Conservation (phyloP, 2,329 filamentous ascomycete species). For the Pseudogymnoascus sp. region DNA sequence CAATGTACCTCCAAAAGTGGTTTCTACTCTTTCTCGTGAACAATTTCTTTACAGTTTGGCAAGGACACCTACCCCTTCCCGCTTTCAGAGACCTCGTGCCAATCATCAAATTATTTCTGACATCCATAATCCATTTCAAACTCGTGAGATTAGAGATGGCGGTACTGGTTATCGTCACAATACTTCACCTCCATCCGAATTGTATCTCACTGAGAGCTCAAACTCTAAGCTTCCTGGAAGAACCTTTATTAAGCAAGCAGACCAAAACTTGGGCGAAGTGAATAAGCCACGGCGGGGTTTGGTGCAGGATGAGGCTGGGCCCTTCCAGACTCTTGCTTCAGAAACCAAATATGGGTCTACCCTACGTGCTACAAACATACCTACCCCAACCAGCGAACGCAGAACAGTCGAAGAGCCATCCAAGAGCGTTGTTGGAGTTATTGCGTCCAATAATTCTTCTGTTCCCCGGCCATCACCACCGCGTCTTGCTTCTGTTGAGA, state of each 20-base stretch:
- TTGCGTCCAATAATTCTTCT: neutral
- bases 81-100: neutral
- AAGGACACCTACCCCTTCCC: neutral
- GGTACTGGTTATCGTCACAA: neutral
- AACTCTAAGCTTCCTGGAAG: neutral
- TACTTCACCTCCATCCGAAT: neutral
- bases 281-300: neutral
- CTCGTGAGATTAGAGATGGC: neutral
- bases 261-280: neutral
- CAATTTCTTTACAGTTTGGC: constrained; percentile 4
- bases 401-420: neutral
- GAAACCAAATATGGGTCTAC: neutral
- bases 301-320: too few relatives aligned
- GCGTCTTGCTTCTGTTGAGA: neutral
- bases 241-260: too few relatives aligned
- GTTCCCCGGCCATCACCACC: neutral
- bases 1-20: neutral
- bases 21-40: neutral
- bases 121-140: neutral
- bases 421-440: neutral
- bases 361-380: neutral
- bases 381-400: neutral
- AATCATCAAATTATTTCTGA: neutral
- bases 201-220: too few relatives aligned
- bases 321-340: neutral